Conservation (phyloP, 1,284 basidiomycete genomes). For the Earliella scabrosa region DNA sequence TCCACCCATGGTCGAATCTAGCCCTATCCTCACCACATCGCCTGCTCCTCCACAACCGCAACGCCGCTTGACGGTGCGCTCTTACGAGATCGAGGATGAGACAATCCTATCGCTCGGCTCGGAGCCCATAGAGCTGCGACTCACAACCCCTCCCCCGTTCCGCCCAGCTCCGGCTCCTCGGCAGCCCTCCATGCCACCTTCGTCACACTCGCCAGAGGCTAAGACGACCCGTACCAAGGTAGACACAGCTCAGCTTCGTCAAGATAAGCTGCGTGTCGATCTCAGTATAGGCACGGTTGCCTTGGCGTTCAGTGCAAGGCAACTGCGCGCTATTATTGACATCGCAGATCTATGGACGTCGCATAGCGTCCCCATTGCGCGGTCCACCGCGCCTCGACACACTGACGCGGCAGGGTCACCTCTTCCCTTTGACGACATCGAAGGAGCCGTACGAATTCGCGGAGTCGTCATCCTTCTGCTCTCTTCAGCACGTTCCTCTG, state of each 20-base stretch:
- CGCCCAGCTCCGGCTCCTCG: background rate
- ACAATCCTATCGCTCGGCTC: constrained; percentile 59
- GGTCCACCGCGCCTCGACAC: background rate
- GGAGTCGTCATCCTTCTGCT: constrained; percentile 57
- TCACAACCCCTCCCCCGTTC: constrained; percentile 49
- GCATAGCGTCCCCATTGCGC: constrained; percentile 26
- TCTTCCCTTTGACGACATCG: constrained; percentile 38
- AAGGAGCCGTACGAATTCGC: constrained; percentile 44
- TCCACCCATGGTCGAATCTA: background rate
- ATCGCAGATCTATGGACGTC: constrained; percentile 43
- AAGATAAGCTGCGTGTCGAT: constrained; percentile 26
- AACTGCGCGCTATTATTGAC: constrained; percentile 52
- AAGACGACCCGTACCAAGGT: background rate
- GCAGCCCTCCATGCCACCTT: background rate
- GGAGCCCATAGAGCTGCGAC: constrained; percentile 56
- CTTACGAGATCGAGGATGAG: constrained; percentile 41
- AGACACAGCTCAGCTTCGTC: background rate
- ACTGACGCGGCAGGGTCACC: constrained; percentile 10
- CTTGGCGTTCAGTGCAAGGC: constrained; percentile 54
- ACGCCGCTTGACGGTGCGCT: constrained; percentile 5
- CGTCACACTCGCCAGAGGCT: background rate
- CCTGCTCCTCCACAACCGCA: constrained; percentile 2
- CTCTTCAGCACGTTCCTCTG: constrained; percentile 29
- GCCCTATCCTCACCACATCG: background rate
- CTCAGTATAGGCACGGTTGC: constrained; percentile 54